Base-by-base conservation (phyloP, 1,284 basidiomycete species). In the Stereum hirsutum region DNA sequence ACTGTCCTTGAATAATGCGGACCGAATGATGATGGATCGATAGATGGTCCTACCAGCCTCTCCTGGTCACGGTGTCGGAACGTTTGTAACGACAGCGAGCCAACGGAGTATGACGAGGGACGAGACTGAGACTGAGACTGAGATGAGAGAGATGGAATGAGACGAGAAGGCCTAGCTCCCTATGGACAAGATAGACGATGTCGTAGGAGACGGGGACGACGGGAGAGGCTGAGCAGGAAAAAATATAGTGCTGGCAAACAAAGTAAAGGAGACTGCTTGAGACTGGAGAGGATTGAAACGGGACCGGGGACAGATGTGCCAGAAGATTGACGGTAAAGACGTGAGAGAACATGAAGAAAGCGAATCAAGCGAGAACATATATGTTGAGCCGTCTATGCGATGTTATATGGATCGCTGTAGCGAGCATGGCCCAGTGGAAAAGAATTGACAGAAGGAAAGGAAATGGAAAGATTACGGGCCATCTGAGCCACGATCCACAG, bases 131-230 rank as follows among this genome's bases (percentile, higher is more conserved):
- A n/a, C n/a, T n/a, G n/a, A n/a, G n/a, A n/a, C n/a, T n/a, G n/a
- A n/a, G n/a, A n/a, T n/a, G n/a, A n/a, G n/a, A n/a, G n/a, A n/a
- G n/a, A n/a, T n/a, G n/a, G 31, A 30, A 26, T 39, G 34, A 42
- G 23, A 41, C 32, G 30, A 43, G 50, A 52, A 30, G 48, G 43
- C 48, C 54, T 51, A 52, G 49, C 56, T 55, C 57, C 61, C 58
- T 50, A 51, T 47, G 62, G 73, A 78, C 75, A 67, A 74, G 72
- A 76, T 75, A 74, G 70, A 78, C 76, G n/a, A 78, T 72, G 75
- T 76, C 75, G 64, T 67, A 57, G 19, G 60, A 60, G 60, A 61
- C 59, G 59, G 62, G 58, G 62, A 51, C 43, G 51, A 39, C 44
- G 14, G 43, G 17, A 35, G 25, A 41, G n/a, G n/a, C n/a, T n/a